Base-by-base conservation (phyloP, 108 stramenopile species). In the Cylindrotheca fusiformis region DNA sequence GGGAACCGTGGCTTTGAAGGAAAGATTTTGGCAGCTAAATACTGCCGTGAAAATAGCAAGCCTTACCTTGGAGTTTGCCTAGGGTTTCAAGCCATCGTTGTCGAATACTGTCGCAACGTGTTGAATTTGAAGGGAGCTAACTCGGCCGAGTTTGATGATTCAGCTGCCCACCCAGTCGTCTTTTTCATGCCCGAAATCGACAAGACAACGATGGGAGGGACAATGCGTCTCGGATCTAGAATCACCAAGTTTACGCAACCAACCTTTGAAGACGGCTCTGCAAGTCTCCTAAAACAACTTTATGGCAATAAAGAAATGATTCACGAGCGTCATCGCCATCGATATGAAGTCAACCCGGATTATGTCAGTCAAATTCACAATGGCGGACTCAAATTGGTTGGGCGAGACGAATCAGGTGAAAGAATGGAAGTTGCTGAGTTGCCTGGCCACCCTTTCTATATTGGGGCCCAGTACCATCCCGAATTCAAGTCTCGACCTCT, bases 141-240 rank as follows among this genome's bases (percentile, higher is more conserved):
- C 73, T 95, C 95, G 30, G 82, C 95, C 27, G 99, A 99, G 80
- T 96, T 98, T 63, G 94, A 96, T 51, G 82, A 86, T 60, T 64
- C 74, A 5, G 67, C 87, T 21, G 53, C 77, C 25, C 69, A 96
- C 52, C 92, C 85, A 18, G 95, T 96, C 29, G 92, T 99, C 28
- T 74, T 99, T 58, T 99, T 99, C 84, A 99, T 99, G 99, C 99
- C 98, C 1, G 99, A 99, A 74, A 95, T 97, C 65, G 94, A 98
- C 83, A 91, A 78, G 54, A 76, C 80, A 33, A 86, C 83, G 53
- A 98, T 99, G 97, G 99, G 99, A 4, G 99, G 99, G 33, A 99
- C 94, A 17, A 99, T 99, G 99, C 87, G 99, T 52, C 77, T 99
- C 1, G 99, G 99, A 48, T 93, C 88, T 20, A 82, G 99, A 23